Evolutionary conservation across 441 rosid genomes (phyloP), one percentile per base, ranked within the genome.

Genomic region (Theobroma grandiflorum): DNA sequence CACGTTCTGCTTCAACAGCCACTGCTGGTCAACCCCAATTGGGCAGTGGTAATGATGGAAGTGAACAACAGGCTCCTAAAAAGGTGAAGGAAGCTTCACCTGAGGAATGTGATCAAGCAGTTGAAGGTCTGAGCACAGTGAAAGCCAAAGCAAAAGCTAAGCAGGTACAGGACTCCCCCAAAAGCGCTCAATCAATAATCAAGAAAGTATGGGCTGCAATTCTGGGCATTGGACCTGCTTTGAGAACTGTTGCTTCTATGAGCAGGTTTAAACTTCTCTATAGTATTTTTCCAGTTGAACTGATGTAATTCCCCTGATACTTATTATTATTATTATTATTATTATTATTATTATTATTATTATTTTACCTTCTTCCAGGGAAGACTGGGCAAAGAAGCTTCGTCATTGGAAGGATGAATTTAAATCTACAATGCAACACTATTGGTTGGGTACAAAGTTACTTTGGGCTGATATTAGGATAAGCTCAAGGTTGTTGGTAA

Each of bases 141-240:
- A 95, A 95, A 86, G 99, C 98, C 20, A 96, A 93, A 86, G 99
- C 94, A n/a, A 95, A 96, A 83, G 98, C 97, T 50, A 92, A 90
- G 83, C 90, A 91, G 86, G 61, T 85, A 84, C 94, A 90, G 79
- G 98, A 93, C 74, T 85, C 90, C 15, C 90, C 85, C 40, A 93
- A 90, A 78, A 83, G 83, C 84, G 86, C 82, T 77, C 82, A 85
- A 67, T 83, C 96, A 11, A 16, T 92, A 61, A 43, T 92, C 84
- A 89, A 89, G 75, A 92, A 88, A 82, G 83, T 94, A 68, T 79
- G 92, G 95, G 85, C 86, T 64, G 81, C 65, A 75, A 88, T 96
- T 86, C 80, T 94, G 82, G 96, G 98, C n/a, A 93, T 95, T 20
- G 98, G 98, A 80, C 99, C 99, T 78, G 96, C 97, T 74, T 81